phyloP scores from a whole-genome alignment of 208 protist species.

The Leishmania tropica region DNA sequence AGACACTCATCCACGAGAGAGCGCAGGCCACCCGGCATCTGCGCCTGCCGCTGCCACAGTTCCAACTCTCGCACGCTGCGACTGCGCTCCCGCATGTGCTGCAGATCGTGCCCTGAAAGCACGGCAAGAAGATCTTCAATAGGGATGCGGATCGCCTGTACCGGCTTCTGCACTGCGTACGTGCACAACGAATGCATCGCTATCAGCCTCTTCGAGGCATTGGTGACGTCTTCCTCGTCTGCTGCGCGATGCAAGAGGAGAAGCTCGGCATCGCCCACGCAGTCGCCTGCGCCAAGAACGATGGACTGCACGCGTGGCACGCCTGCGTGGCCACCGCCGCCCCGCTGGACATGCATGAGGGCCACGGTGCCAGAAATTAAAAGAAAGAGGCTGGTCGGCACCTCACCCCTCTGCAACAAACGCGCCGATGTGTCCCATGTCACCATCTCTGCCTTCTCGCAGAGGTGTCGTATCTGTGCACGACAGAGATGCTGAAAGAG shows the following conservation, averaged over 20 bases:
- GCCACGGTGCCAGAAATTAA: slow-evolving; percentile 17
- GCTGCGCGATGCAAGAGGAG: not conserved
- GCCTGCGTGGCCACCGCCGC: not conserved
- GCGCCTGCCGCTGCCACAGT: not conserved
- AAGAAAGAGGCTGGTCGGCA: slow-evolving; percentile 4
- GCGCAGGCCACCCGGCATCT: not conserved
- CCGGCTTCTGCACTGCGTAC: slow-evolving; percentile 11
- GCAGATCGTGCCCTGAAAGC: slow-evolving; percentile 7
- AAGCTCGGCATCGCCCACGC: slow-evolving; percentile 19
- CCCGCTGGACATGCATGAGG: slow-evolving; percentile 4
- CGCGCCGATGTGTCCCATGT: not conserved
- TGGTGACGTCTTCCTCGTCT: not conserved
- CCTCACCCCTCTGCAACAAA: slow-evolving; percentile 1
- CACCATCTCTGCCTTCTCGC: not conserved
- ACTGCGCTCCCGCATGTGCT: not conserved
- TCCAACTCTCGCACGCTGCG: slow-evolving; percentile 7
- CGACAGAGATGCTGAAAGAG: slow-evolving; percentile 12
- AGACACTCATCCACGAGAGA: slow-evolving; percentile 3
- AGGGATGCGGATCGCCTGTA: slow-evolving; percentile 11
- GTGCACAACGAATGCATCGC: slow-evolving; percentile 7
- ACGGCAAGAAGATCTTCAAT: not conserved
- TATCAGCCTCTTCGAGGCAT: too few species aligned
- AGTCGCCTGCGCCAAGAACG: slow-evolving; percentile 8
- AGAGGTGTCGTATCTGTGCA: slow-evolving; percentile 1
- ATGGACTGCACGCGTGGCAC: not conserved